Evolutionary conservation across 73 alveolate species (phyloP), one percentile per base, ranked within the genome.

Genomic region (Uronychia setigera): DNA sequence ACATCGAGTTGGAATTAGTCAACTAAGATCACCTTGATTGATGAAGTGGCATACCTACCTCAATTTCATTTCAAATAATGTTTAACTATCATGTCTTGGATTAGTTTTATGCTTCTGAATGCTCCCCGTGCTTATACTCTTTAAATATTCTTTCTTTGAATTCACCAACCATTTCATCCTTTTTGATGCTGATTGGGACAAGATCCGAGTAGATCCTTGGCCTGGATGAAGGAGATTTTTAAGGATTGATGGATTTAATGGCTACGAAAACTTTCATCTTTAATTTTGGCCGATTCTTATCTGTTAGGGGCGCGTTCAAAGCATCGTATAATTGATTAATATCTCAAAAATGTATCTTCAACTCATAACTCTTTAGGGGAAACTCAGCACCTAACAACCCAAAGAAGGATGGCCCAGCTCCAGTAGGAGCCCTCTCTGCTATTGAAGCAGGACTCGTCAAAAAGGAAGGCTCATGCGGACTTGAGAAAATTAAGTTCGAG

Each of bases 251-350:
- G n/a, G n/a, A n/a, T 19, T 46, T 46, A 19, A 46, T 5, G 19
- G 67, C 67, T 46, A 46, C 67, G 67, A 46, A 46, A 46, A 46
- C 19, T 46, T 19, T 46, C 67, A 46, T 46, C 67, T 46, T 46
- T 5, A 46, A 11, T 46, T 11, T 11, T 46, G 67, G 19, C 67
- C 67, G 19, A 19, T 46, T 46, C 67, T 46, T 11, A 46, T 46
- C 67, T 46, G 67, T 46, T 46, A 46, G 67, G n/a, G n/a, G n/a
- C n/a, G n/a, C 67, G 67, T 11, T 46, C 67, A 46, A 46, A 46
- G 19, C n/a, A n/a, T n/a, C n/a, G n/a, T n/a, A 46, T 46, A 46
- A 46, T 46, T 46, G 67, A 46, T 46, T n/a, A 46, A 46, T 11
- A 46, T 46, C 5, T 46, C 67, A 5, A 19, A 5, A 46, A 46